Evolutionary conservation across 2,329 filamentous ascomycete species (phyloP).

Genomic region (Myriosclerotinia duriaeana): DNA sequence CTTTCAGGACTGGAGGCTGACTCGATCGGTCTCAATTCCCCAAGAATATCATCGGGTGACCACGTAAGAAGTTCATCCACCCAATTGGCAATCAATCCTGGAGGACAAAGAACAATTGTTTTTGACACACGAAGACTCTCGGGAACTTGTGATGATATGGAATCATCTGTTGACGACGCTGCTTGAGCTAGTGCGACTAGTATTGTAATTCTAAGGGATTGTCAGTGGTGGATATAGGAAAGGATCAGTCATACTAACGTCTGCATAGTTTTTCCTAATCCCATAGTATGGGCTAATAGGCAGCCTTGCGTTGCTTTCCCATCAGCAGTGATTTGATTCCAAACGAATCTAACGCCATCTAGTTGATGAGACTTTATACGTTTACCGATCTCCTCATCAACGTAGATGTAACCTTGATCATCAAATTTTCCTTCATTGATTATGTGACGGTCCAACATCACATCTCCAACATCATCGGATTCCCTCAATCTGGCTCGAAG

Average conservation of each 20-base stretch:
- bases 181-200: conserved; percentile 72
- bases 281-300: conserved; percentile 86
- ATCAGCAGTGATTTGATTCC: conserved; percentile 68
- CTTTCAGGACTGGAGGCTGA: conserved; percentile 40
- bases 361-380: conserved; percentile 79
- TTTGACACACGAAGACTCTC: conserved; percentile 58
- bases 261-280: conserved; percentile 90
- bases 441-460: conserved; percentile 51
- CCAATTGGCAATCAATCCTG: conserved; percentile 80
- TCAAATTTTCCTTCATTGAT: conserved; percentile 67
- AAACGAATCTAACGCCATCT: conserved; percentile 80
- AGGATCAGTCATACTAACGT: conserved; percentile 48
- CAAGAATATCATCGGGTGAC: conserved; percentile 58
- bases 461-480: conserved; percentile 47
- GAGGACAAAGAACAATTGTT: conserved; percentile 73
- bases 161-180: conserved; percentile 55
- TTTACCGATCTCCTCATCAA: conserved; percentile 62
- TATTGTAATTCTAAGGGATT: conserved; percentile 62
- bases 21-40: conserved; percentile 56
- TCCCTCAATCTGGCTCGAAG: conserved; percentile 49
- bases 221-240: conserved; percentile 23
- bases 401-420: conserved; percentile 59
- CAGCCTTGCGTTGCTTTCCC: conserved; percentile 66
- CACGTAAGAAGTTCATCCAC: conserved; percentile 71
- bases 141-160: conserved; percentile 67